Conservation (phyloP, 2,329 filamentous ascomycete species). For the Colletotrichum plurivorum region DNA sequence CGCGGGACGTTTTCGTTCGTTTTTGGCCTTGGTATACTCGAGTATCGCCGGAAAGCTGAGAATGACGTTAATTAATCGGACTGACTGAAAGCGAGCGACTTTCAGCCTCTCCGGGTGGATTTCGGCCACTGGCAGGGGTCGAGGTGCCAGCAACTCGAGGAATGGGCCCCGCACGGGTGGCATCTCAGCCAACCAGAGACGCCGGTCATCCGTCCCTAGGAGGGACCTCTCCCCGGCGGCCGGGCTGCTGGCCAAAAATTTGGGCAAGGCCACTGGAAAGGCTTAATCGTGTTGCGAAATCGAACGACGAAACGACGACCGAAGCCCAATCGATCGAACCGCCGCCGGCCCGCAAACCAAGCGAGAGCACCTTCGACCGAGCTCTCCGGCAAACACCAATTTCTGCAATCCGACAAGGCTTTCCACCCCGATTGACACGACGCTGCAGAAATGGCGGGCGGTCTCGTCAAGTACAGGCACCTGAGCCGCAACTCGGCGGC, state of each 20-base stretch:
- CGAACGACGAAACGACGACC: neutral
- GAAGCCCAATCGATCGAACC: conserved; percentile 40
- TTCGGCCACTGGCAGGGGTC: conserved; percentile 31
- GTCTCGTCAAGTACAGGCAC: conserved; percentile 88
- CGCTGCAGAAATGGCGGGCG: conserved; percentile 80
- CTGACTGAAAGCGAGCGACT: conserved; percentile 24
- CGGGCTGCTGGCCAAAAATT: conserved; percentile 32
- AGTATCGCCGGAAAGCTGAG: conserved; percentile 14
- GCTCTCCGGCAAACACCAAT: conserved; percentile 15
- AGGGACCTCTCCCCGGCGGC: conserved; percentile 23
- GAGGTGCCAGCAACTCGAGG: conserved; percentile 8
- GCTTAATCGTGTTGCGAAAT: conserved; percentile 1
- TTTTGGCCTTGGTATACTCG: neutral
- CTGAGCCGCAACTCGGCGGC: conserved; percentile 89
- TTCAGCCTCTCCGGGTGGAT: conserved; percentile 39
- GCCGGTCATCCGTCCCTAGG: conserved; percentile 12
- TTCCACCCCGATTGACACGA: conserved; percentile 16
- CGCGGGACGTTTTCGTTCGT: conserved; percentile 23
- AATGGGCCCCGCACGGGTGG: conserved; percentile 5
- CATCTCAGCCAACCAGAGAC: conserved; percentile 27
- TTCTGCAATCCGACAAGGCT: neutral
- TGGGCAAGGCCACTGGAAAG: conserved; percentile 8
- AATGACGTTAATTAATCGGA: conserved; percentile 39
- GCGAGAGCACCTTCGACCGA: conserved; percentile 8
- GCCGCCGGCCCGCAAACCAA: conserved; percentile 2